A percentile compares a stretch with the other conserved stretches of the same genome.
Evolutionary conservation across 495 filamentous ascomycete species (phyloP).

Genomic region (Daldinia caldariorum): DNA sequence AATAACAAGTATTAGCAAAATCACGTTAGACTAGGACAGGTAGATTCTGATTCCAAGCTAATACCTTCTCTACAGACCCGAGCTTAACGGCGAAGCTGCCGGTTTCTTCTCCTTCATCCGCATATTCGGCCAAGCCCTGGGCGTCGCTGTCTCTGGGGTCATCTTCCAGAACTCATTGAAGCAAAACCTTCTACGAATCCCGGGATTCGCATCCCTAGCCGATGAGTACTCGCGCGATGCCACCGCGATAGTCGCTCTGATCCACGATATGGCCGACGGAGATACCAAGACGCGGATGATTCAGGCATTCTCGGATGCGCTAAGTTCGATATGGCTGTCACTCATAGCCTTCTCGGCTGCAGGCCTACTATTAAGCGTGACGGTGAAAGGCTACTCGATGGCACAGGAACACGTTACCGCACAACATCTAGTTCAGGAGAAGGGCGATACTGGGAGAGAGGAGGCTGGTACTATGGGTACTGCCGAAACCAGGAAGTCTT

Average conservation of each 20-base stretch:
- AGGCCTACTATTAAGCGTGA: conserved; percentile 31
- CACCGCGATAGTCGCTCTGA: conserved; percentile 66
- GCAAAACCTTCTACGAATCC: not conserved
- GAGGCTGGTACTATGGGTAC: conserved; percentile 14
- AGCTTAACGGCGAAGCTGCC: conserved; percentile 3
- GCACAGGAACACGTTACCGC: conserved; percentile 38
- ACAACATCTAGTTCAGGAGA: conserved; percentile 26
- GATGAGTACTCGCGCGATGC: conserved; percentile 65
- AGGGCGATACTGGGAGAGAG: conserved; percentile 12
- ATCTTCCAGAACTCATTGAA: conserved; percentile 6
- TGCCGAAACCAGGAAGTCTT: not conserved
- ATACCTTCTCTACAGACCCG: conserved; percentile 24
- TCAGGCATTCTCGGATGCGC: conserved; percentile 63
- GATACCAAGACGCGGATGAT: conserved; percentile 57
- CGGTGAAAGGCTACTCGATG: conserved; percentile 34
- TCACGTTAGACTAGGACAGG: no score
- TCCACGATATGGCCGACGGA: conserved; percentile 63
- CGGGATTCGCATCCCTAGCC: conserved; percentile 50
- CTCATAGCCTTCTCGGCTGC: conserved; percentile 50
- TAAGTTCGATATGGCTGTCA: conserved; percentile 68
- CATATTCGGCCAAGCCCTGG: conserved; percentile 35
- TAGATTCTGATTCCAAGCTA: not conserved
- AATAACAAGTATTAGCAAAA: no score
- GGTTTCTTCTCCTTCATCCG: conserved; percentile 12
- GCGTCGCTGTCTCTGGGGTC: conserved; percentile 2